phyloP scores from a whole-genome alignment of 768 basidiomycete genomes.

The Panaeolus papilionaceus region DNA sequence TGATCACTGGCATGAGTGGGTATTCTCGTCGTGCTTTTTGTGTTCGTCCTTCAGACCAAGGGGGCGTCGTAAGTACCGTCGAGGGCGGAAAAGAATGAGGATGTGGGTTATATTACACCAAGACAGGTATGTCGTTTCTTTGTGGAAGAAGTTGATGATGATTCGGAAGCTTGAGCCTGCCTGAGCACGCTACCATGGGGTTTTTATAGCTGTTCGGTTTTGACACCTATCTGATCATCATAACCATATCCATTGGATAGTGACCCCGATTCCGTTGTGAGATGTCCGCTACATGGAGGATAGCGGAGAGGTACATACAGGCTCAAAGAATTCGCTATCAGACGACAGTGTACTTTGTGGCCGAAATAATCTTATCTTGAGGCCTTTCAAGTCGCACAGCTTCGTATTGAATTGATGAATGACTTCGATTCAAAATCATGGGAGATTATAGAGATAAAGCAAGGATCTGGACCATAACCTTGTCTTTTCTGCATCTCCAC shows the following conservation, averaged over 20 bases:
- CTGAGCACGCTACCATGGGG: not conserved
- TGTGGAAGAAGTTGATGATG: not conserved
- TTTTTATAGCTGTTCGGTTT: not conserved
- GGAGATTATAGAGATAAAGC: constrained; percentile 7
- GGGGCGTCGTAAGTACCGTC: not conserved
- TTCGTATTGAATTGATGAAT: not conserved
- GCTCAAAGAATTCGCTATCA: not conserved
- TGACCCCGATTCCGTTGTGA: not conserved
- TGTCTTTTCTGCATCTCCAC: constrained; percentile 9
- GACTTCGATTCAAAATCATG: not conserved
- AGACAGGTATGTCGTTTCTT: not conserved
- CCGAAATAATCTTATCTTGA: not conserved
- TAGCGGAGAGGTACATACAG: not conserved
- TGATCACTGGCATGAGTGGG: not conserved
- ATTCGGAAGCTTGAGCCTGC: not conserved
- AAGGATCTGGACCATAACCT: constrained; percentile 11
- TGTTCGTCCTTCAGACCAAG: not conserved
- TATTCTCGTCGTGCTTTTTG: not conserved
- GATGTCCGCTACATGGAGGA: not conserved
- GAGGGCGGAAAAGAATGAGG: not conserved
- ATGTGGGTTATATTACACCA: not conserved
- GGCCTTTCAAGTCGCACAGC: not conserved
- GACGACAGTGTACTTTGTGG: not conserved
- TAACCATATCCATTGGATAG: not conserved
- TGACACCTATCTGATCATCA: not conserved